Evolutionary conservation across 805 yeast species (phyloP).

Genomic region (Metschnikowia amazonensis): DNA sequence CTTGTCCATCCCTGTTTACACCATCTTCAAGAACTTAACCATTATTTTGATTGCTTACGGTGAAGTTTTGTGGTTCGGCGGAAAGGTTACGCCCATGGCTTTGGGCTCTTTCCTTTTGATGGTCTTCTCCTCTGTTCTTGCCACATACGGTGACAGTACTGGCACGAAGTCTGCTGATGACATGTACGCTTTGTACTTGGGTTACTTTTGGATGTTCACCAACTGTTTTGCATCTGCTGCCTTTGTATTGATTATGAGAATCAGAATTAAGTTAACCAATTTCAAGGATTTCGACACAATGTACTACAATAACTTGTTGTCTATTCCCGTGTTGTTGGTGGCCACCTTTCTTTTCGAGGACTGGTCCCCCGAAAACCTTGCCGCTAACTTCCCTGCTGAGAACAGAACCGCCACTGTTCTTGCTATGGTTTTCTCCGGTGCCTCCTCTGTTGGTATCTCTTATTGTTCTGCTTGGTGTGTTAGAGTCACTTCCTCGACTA

Average conservation of each 20-base stretch:
- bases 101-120: slow-evolving; percentile 83
- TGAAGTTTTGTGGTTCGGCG: slow-evolving; percentile 97
- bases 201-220: slow-evolving; percentile 95
- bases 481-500: slow-evolving; percentile 96
- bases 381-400: slow-evolving; percentile 71
- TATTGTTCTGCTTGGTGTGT: slow-evolving; percentile 99
- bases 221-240: slow-evolving; percentile 94
- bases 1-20: slow-evolving; percentile 91
- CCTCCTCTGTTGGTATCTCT: slow-evolving; percentile 93
- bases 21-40: slow-evolving; percentile 96
- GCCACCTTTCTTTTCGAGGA: slow-evolving; percentile 81
- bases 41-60: slow-evolving; percentile 97
- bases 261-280: slow-evolving; percentile 94
- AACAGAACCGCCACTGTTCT: slow-evolving; percentile 64
- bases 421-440: slow-evolving; percentile 89
- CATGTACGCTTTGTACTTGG: slow-evolving; percentile 51
- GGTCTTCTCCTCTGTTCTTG: slow-evolving; percentile 95
- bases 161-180: slow-evolving; percentile 36
- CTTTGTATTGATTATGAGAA: slow-evolving; percentile 92
- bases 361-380: slow-evolving; percentile 83
- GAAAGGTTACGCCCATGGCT: slow-evolving; percentile 84
- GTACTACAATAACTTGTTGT: slow-evolving; percentile 94
- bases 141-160: slow-evolving; percentile 80
- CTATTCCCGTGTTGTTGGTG: slow-evolving; percentile 81
- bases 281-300: slow-evolving; percentile 95